Evolutionary conservation across 2,329 filamentous ascomycete species (phyloP).

Genomic region (Diaporthe nobilis): DNA sequence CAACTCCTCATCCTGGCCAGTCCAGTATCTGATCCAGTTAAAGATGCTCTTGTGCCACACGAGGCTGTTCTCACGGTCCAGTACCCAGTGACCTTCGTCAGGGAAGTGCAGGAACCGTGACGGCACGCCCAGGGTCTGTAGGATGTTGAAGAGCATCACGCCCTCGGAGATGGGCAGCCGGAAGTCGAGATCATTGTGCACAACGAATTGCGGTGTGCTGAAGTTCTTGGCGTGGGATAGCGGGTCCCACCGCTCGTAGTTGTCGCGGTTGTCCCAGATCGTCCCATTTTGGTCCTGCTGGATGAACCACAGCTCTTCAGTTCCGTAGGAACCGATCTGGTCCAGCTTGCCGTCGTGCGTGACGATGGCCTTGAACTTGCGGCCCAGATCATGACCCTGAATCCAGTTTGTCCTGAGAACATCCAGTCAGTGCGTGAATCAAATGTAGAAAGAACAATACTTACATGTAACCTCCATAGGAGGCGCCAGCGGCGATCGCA

Average conservation of each 20-base stretch:
- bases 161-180: constrained; percentile 77
- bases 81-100: constrained; percentile 81
- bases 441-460: constrained; percentile 27
- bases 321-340: constrained; percentile 48
- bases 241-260: constrained; percentile 63
- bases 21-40: constrained; percentile 75
- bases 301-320: constrained; percentile 55
- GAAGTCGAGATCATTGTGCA: constrained; percentile 78
- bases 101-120: constrained; percentile 78
- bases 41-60: constrained; percentile 79
- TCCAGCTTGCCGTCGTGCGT: constrained; percentile 64
- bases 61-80: constrained; percentile 77
- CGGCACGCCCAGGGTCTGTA: constrained; percentile 75
- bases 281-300: constrained; percentile 64
- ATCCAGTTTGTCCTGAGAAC: constrained; percentile 55
- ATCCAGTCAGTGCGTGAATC: constrained; percentile 18
- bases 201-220: constrained; percentile 78
- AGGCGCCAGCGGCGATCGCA: constrained; percentile 66
- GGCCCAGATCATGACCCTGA: constrained; percentile 66
- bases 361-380: constrained; percentile 69
- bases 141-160: constrained; percentile 76
- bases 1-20: constrained; percentile 22
- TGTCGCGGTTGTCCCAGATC: constrained; percentile 50
- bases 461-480: constrained; percentile 69
- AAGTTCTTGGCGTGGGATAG: constrained; percentile 67